Conservation (phyloP, 192 early-diverging fungal species). For the Entomortierella chlamydospora region DNA sequence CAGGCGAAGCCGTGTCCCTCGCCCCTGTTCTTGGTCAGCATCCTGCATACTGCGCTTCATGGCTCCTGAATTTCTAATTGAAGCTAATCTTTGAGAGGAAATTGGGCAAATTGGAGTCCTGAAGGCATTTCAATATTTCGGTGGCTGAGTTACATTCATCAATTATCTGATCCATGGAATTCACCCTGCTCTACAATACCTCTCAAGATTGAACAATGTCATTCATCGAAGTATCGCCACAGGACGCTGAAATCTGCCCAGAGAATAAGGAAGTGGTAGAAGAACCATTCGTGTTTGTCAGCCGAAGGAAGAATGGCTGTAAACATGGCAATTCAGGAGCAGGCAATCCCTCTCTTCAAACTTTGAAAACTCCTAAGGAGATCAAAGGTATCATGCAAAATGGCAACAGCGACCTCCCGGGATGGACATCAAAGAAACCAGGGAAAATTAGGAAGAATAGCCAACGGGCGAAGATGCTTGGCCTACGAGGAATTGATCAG, state of each 20-base stretch:
- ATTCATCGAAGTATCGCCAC: neutral
- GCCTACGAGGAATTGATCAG: neutral
- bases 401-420: conserved; percentile 17
- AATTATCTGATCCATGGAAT: too few species aligned
- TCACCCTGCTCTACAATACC: neutral
- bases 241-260: neutral
- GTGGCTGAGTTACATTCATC: too few species aligned
- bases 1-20: conserved; percentile 8
- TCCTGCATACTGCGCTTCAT: conserved; percentile 37
- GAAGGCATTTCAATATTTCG: too few species aligned
- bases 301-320: conserved; percentile 10
- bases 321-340: neutral
- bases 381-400: neutral
- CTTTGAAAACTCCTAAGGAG: neutral
- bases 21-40: conserved; percentile 5
- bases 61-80: too few species aligned
- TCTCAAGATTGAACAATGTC: neutral
- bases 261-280: neutral
- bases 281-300: conserved; percentile 37
- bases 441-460: conserved; percentile 44
- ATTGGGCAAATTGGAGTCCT: too few species aligned
- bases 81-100: too few species aligned
- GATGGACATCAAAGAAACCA: conserved; percentile 23
- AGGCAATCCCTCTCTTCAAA: neutral
- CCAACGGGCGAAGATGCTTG: conserved; percentile 44